These are phyloP conservation scores for Paspalum vaginatum DNA, from an alignment of 176 grass and related monocot genomes.

Conservation along the genomic window DNA sequence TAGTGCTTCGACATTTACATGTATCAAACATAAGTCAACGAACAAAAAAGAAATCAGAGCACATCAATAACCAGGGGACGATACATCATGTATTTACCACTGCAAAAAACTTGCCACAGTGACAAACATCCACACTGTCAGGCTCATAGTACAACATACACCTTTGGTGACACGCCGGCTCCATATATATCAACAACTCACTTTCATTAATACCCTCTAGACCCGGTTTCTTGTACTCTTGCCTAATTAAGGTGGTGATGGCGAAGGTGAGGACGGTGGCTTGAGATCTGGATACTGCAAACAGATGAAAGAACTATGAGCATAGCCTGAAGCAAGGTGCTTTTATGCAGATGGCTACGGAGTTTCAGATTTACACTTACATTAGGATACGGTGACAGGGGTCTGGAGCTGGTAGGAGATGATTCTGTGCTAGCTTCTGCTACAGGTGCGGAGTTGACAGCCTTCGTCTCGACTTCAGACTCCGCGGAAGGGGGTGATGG, in stretches of 20 bases:
- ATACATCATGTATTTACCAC: constrained; percentile 35
- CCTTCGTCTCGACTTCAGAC: constrained; percentile 44
- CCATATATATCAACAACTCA: constrained; percentile 40
- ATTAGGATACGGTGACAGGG: constrained; percentile 82
- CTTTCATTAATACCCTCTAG: constrained; percentile 26
- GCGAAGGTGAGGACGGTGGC: constrained; percentile 84
- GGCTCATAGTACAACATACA: constrained; percentile 4
- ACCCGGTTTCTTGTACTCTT: constrained; percentile 29
- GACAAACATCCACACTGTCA: neutral
- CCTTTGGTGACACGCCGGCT: neutral
- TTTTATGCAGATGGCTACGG: neutral
- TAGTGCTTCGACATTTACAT: constrained; percentile 44
- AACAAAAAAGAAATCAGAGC: neutral
- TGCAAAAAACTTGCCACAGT: constrained; percentile 34
- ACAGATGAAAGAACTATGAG: constrained; percentile 21
- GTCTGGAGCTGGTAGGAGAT: constrained; percentile 37
- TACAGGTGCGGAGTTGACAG: constrained; percentile 35
- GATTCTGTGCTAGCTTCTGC: constrained; percentile 48
- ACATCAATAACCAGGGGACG: neutral
- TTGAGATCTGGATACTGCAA: constrained; percentile 95
- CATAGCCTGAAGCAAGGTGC: neutral
- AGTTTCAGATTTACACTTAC: constrained; percentile 48
- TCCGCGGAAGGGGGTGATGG: constrained; percentile 56
- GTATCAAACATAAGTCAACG: neutral
- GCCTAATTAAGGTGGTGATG: constrained; percentile 60